Percentiles rank a stretch among this genome's conserved stretches.
Evolutionary conservation across 2,329 filamentous ascomycete species (phyloP).

Genomic region (Fusarium coffeatum): DNA sequence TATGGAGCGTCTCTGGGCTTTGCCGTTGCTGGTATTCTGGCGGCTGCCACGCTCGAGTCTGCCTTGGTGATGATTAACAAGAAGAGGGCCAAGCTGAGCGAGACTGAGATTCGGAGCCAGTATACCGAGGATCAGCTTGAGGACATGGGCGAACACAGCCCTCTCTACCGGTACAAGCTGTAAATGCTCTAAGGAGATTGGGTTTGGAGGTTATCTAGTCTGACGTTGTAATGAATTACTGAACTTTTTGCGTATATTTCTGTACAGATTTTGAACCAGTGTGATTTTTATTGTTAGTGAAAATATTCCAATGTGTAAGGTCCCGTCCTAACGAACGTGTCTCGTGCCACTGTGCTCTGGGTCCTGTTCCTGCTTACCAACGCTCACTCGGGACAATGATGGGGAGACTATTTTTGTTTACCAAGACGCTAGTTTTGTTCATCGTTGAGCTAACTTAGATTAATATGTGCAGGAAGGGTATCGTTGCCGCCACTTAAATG

Average conservation of each 20-base stretch:
- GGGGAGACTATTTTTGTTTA: neutral
- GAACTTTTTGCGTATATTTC: neutral
- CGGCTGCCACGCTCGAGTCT: constrained; percentile 37
- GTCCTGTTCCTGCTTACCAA: neutral
- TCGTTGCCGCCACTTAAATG: neutral
- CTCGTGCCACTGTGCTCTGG: no score
- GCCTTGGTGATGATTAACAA: constrained; percentile 41
- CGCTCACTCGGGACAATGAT: neutral
- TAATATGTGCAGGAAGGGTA: neutral
- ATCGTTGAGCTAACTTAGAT: neutral
- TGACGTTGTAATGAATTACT: neutral
- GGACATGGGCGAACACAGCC: constrained; percentile 49
- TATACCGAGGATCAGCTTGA: constrained; percentile 49
- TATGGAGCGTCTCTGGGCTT: constrained; percentile 44
- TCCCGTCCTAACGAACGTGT: no score
- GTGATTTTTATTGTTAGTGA: neutral
- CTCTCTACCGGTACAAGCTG: constrained; percentile 36
- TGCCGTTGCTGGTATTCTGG: constrained; percentile 24
- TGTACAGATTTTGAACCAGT: neutral
- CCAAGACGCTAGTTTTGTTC: neutral
- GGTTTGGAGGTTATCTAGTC: neutral
- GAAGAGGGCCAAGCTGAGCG: constrained; percentile 38
- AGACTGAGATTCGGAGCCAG: constrained; percentile 43
- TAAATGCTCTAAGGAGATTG: neutral
- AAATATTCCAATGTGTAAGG: neutral